Evolutionary conservation across 1,284 basidiomycete species (phyloP), one percentile per base, ranked within the genome.

Genomic region (Vanrija pseudolonga): DNA sequence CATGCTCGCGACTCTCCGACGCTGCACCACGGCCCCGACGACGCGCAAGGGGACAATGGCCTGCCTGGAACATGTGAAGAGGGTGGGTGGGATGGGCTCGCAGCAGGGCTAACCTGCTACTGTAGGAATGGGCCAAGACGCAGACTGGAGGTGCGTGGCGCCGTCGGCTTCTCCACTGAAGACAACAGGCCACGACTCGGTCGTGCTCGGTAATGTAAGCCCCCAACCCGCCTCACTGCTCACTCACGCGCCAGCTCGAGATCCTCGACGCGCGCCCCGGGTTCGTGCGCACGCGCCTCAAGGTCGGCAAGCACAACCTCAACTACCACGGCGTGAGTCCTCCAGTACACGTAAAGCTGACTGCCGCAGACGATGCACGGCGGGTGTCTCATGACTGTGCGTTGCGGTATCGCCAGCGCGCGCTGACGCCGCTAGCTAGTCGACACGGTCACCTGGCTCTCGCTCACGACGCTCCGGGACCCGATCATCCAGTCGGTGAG

Each of bases 261-360:
- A 40, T 60, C 20, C 37, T 60, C 43, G 58, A 53, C 5, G 58
- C 58, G 15, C 48, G 55, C 15, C 58, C 58, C 14, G 55, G 58
- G 6, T 51, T 9, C 9, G 49, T 54, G 17, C 14, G 19, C n/a
- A 40, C 43, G 26, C 32, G 39, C 9, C 36, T 60, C 26, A 48
- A 37, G n/a, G 15, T 51, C 23, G 28, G 43, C 46, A 28, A 40
- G 44, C 45, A 51, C 15, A 49, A 60, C 41, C 32, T 56, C 20
- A 60, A 60, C 47, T 19, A 43, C 42, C 36, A 50, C 14, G 54
- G 54, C 14, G 57, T 59, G 50, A 42, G 56, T 39, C 22, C n/a
- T n/a, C n/a, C n/a, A n/a, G n/a, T n/a, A n/a, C n/a, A n/a, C n/a
- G n/a, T n/a, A n/a, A n/a, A n/a, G n/a, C 39, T 37, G 24, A 39